Base-by-base conservation (phyloP, 257 asterid genomes). In the Nyctanthes arbortristis region DNA sequence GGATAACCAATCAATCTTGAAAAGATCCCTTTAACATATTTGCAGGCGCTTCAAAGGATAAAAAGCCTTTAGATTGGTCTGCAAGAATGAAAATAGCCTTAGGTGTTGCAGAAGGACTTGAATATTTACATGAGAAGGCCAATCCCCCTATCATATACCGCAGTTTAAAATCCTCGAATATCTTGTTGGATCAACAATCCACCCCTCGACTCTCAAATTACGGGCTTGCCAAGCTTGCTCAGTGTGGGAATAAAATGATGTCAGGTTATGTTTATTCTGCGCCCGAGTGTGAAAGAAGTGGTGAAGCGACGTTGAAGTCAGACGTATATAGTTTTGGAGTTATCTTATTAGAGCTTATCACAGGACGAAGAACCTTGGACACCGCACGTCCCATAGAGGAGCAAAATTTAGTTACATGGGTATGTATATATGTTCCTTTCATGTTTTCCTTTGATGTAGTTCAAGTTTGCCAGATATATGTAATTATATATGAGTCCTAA, bases 381-480 rank as follows among this genome's bases (percentile, higher is more conserved):
- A 14, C 29, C 10, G 11, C 37, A 1, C 57, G 58, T 7, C 58
- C 13, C 6, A n/a, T 52, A 37, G 69, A 52, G 52, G 69, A 64
- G 69, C 69, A 64, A 22, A 64, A 64, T 40, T 52, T 64, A 12
- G 69, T 64, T 39, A 52, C 69, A 28, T 64, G 69, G 69, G 69
- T 64, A 40, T 22, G 39, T 36, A 9, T 27, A n/a, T n/a, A n/a
- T n/a, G n/a, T 27, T 52, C 8, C 9, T 12, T 8, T 22, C 29
- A 9, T 52, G 54, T 16, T 43, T 43, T 43, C 54, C 3, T 40
- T 40, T 40, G 49, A 40, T 43, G 24, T 0, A 43, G 54, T 43
- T 20, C 54, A 43, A 1, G 54, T 43, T n/a, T 16, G 24, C 1
- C 54, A n/a, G n/a, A n/a, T n/a, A n/a, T n/a, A n/a, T n/a, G n/a